Percentiles rank a stretch among this genome's conserved stretches.
Evolutionary conservation across 2,329 filamentous ascomycete genomes (phyloP).

Genomic region (Apiospora malaysiana): DNA sequence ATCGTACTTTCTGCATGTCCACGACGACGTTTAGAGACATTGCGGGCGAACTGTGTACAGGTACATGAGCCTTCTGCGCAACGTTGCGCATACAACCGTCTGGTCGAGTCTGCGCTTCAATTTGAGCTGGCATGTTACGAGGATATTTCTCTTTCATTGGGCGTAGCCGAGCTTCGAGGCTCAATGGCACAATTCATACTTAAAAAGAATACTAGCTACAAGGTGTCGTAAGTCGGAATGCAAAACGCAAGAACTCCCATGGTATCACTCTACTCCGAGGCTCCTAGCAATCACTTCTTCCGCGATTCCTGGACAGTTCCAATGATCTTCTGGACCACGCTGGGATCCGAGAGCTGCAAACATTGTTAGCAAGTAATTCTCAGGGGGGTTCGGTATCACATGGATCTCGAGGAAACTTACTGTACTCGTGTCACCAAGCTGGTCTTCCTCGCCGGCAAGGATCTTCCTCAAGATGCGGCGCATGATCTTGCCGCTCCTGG

Average conservation of each 20-base stretch:
- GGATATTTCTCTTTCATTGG: background rate
- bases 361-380: background rate
- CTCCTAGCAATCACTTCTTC: conserved; percentile 52
- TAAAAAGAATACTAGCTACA: conserved; percentile 16
- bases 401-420: conserved; percentile 57
- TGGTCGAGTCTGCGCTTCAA: background rate
- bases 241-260: conserved; percentile 8
- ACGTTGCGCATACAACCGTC: background rate
- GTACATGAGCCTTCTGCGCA: background rate
- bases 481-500: conserved; percentile 98
- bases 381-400: conserved; percentile 21
- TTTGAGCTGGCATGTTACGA: background rate
- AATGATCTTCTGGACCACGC: conserved; percentile 90
- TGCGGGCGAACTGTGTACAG: background rate
- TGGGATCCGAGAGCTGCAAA: conserved; percentile 81
- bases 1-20: background rate
- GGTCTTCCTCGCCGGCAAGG: conserved; percentile 94
- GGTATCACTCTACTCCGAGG: conserved; percentile 17
- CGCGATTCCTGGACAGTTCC: conserved; percentile 71
- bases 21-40: background rate
- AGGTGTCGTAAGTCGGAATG: conserved; percentile 1
- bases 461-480: conserved; percentile 96
- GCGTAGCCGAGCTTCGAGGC: conserved; percentile 14
- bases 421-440: conserved; percentile 90
- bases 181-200: conserved; percentile 16